Evolutionary conservation across 331 rosid genomes (phyloP).

Genomic region (Dryas integrifolia): DNA sequence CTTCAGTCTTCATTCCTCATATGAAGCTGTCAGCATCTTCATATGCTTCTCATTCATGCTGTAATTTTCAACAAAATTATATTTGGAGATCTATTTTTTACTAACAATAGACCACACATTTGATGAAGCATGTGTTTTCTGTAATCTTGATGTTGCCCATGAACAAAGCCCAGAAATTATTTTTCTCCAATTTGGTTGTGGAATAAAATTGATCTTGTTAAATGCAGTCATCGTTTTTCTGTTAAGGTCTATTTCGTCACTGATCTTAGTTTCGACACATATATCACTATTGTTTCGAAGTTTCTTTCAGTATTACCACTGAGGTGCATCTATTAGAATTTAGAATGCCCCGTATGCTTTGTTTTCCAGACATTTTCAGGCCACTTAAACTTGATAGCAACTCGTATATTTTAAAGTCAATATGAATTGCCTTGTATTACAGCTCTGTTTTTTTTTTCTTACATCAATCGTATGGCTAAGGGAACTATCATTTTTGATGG

Average conservation of each 20-base stretch:
- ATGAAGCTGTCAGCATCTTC: not conserved
- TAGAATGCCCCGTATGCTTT: no score
- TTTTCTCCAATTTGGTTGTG: not conserved
- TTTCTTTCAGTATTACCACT: no score
- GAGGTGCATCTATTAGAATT: no score
- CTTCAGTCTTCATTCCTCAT: not conserved
- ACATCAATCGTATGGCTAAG: no score
- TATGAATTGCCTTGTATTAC: no score
- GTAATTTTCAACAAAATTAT: conserved; percentile 17
- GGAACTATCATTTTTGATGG: no score
- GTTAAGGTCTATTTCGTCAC: not conserved
- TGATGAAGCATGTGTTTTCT: conserved; percentile 21
- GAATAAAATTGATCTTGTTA: not conserved
- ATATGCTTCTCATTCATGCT: conserved; percentile 12
- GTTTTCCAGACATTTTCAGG: no score
- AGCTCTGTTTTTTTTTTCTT: no score
- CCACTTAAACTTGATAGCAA: no score
- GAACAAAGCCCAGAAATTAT: not conserved
- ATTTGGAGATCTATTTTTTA: conserved; percentile 11
- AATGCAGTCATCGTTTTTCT: not conserved
- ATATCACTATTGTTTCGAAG: no score
- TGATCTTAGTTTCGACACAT: no score
- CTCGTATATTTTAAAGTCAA: no score
- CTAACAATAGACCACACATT: conserved; percentile 1
- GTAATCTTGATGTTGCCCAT: not conserved